Base-by-base conservation (phyloP, 305 asterid species). In the Fraxinus angustifolia region DNA sequence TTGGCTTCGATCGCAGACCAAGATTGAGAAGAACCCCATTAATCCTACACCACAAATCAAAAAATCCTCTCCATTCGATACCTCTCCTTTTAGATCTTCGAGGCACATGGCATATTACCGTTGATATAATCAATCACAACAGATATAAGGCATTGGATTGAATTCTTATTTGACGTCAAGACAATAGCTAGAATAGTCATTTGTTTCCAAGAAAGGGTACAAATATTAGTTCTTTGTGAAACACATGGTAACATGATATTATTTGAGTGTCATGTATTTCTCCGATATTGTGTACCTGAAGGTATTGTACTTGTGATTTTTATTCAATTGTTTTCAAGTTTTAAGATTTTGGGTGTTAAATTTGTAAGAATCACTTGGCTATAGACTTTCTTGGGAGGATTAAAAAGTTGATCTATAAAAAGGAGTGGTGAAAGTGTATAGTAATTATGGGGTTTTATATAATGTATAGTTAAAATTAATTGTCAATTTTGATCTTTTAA, bases 21-120 rank as follows among this genome's bases (percentile, higher is more conserved):
- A 87, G 87, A 88, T 88, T 58, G 94, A 89, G 88, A 93, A 93
- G 90, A 91, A 89, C 83, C 93, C 88, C 2, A 33, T 77, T 14
- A 84, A 60, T 40, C 11, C 90, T 80, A 31, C 87, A 33, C 56
- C 89, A 71, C 95, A 86, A 77, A 80, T 58, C 45, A 80, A 78
- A 40, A 88, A 87, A 78, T 86, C 95, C 42, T 89, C 97, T 76
- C 96, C 97, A 2, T 90, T 90, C 72, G 95, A 92, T 85, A 12
- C 67, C 28, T 56, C 67, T 56, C 67, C 97, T 19, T 92, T 94
- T 79, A 92, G 87, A 79, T 91, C 99, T 68, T 88, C 98, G 26
- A 91, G 98, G 83, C 99, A 96, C 75, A 96, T 96, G 99, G 92
- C 98, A 8, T 89, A 90, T 87, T 96, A 91, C 84, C 94, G 98